Base-by-base conservation (phyloP, 164 flowering plant genomes). In the Vitis cinerea region DNA sequence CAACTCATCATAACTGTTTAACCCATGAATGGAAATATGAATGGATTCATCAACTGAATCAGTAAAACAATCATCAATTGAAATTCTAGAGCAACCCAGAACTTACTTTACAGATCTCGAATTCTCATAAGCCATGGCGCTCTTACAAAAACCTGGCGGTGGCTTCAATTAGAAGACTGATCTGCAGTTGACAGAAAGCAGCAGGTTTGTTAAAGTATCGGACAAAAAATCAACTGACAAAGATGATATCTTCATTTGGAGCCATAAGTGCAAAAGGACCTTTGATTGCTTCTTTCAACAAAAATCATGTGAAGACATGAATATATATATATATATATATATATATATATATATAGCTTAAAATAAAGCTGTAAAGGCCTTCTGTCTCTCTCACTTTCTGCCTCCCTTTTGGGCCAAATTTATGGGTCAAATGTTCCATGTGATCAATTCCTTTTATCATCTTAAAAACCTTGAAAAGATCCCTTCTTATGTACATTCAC, bases 31-130 rank as follows among this genome's bases (percentile, higher is more conserved):
- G 5, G 8, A 54, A 2, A 17, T 9, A 49, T 23, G 16, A 57
- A 50, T 16, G 12, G 16, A 52, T 10, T 15, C 50, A 31, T 37
- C 19, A 19, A 62, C 50, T 55, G 19, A 50, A 44, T 19, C 27
- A 23, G 27, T 23, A 23, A 23, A 23, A 23, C 27, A 23, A 23
- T 23, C 27, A 23, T 23, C 1, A 23, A 23, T 23, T 23, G 27
- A 23, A 23, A 23, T 23, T 23, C 27, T 23, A 23, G 27, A 23
- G 27, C 27, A 23, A 23, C 27, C 27, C 27, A 23, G 27, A 23
- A 54, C 69, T 23, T 2, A 84, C 85, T 83, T 80, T n/a, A 83
- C 83, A 27, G 85, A 82, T 81, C 80, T 82, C 58, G 90, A 79
- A 64, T 76, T 81, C 5, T 30, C 71, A 71, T 66, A 82, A 62